Conservation (phyloP, 306 rosid species). For the Cucurbita ficifolia region DNA sequence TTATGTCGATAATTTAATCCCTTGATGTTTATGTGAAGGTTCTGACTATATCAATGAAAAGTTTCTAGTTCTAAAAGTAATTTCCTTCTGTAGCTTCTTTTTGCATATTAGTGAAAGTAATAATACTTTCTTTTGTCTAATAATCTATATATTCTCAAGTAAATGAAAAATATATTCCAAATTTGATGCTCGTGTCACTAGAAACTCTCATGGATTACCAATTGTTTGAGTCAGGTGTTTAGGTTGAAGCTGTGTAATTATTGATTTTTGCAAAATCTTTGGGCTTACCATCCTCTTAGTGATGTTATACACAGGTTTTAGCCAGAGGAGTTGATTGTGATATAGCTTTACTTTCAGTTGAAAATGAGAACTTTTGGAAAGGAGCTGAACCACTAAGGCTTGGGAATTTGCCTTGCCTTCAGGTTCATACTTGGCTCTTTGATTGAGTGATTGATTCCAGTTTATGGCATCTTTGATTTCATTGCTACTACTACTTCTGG, state of each 20-base stretch:
- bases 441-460: neutral
- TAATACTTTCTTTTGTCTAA: neutral
- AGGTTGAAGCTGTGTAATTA: neutral
- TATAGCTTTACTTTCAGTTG: slow-evolving; percentile 94
- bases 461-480: neutral
- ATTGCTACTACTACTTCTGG: neutral
- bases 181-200: neutral
- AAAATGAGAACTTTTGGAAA: slow-evolving; percentile 80
- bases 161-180: neutral
- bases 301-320: slow-evolving; percentile 61
- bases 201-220: neutral
- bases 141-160: neutral
- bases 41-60: neutral
- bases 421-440: slow-evolving; percentile 35
- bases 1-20: neutral
- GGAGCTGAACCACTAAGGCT: slow-evolving; percentile 71
- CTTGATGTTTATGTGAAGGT: neutral
- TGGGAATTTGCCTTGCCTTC: slow-evolving; percentile 88
- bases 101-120: neutral
- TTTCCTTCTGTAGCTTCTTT: neutral
- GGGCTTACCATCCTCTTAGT: slow-evolving; percentile 19
- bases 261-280: slow-evolving; percentile 5
- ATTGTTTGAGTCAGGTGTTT: neutral
- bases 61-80: neutral
- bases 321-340: slow-evolving; percentile 92